Percentiles rank a stretch among this genome's conserved stretches.
Evolutionary conservation across 768 basidiomycete genomes (phyloP).

Genomic region (Boletellus sp.): DNA sequence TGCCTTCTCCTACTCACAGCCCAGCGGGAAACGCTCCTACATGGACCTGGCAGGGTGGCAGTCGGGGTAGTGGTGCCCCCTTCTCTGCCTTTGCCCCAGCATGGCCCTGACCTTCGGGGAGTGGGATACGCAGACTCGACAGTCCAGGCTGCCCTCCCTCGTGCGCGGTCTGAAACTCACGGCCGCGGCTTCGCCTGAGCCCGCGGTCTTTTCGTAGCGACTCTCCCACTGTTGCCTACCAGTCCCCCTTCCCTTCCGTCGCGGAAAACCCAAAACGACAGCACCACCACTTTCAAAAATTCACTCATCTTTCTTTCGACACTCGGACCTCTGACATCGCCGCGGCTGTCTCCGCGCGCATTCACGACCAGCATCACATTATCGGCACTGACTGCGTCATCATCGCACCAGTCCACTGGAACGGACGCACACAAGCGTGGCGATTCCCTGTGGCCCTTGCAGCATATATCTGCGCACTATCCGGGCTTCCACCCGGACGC

Average conservation of each 20-base stretch:
- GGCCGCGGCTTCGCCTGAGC: no score
- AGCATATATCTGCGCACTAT: slow-evolving; percentile 70
- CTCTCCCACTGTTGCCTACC: slow-evolving; percentile 33
- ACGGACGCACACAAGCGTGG: slow-evolving; percentile 88
- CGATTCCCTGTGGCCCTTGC: slow-evolving; percentile 77
- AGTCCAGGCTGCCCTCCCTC: no score
- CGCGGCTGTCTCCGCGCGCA: slow-evolving; percentile 1
- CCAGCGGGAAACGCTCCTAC: no score
- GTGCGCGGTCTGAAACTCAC: no score
- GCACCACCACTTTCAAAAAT: background rate
- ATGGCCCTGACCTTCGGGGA: no score
- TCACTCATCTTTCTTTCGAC: background rate
- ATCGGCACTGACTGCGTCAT: slow-evolving; percentile 46
- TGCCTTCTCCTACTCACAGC: no score
- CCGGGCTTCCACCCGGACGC: slow-evolving; percentile 61
- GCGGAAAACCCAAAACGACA: slow-evolving; percentile 30
- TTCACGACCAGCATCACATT: slow-evolving; percentile 30
- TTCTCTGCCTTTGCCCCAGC: no score
- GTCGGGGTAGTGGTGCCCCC: no score
- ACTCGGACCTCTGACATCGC: background rate
- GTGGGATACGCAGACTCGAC: no score
- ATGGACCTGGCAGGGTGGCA: no score
- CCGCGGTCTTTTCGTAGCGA: slow-evolving; percentile 38
- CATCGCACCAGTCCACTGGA: slow-evolving; percentile 61
- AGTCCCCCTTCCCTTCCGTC: slow-evolving; percentile 46